Conservation (phyloP, 2,329 filamentous ascomycete genomes). For the Fusarium incarnatum region DNA sequence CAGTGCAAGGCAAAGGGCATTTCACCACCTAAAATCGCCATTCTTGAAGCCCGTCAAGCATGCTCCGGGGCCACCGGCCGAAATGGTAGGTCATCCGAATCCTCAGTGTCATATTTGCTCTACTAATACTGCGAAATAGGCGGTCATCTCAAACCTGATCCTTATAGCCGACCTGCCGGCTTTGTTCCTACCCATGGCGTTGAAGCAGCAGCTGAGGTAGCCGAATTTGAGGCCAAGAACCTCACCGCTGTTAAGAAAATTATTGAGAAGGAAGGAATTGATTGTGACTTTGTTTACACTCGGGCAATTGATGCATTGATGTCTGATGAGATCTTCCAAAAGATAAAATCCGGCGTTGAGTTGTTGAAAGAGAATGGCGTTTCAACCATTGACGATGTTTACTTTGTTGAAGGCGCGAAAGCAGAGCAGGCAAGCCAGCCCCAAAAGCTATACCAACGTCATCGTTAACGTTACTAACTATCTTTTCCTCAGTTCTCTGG, state of each 20-base stretch:
- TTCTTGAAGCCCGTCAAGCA: constrained; percentile 9
- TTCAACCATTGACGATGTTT: constrained; percentile 5
- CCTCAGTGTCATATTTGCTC: accelerated
- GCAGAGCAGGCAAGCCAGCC: neutral
- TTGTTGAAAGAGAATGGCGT: neutral
- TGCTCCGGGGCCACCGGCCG: constrained; percentile 8
- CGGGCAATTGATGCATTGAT: neutral
- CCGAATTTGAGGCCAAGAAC: constrained; percentile 3
- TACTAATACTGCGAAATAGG: neutral
- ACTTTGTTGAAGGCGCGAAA: neutral
- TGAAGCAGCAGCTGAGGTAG: neutral
- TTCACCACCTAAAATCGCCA: neutral
- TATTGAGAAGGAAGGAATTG: neutral
- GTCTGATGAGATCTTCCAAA: neutral
- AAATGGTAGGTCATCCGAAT: neutral
- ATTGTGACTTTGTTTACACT: constrained; percentile 9
- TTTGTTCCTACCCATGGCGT: neutral
- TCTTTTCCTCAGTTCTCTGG: neutral
- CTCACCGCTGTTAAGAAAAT: neutral
- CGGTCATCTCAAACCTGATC: neutral
- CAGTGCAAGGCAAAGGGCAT: neutral
- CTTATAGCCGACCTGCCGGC: neutral
- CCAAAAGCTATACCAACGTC: no score
- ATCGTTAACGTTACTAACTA: neutral
- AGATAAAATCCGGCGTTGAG: neutral